Evolutionary conservation across 176 grass and related monocot genomes (phyloP), one percentile per base, ranked within the genome.

Genomic region (Carex kokanica): DNA sequence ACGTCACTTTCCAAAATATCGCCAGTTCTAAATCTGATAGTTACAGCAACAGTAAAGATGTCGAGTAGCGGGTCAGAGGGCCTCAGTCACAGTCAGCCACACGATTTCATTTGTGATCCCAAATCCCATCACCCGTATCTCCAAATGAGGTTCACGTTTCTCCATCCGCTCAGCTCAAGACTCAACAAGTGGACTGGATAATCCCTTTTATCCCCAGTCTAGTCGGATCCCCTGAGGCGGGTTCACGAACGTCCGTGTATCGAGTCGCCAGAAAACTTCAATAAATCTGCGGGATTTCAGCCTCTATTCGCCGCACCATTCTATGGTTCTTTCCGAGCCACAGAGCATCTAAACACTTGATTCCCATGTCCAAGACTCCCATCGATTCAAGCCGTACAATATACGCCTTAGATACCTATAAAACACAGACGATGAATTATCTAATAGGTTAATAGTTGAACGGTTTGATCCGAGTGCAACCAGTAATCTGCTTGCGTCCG

Each of bases 91-190:
- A 2, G 58, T 60, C 7, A 54, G 20, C 69, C 73, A 55, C 73
- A 77, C 14, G 24, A 14, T 77, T 8, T 31, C 45, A 6, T 77
- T 32, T 67, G 80, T 67, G 61, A 82, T 82, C 41, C 36, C 80
- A 67, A 82, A 82, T 66, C 80, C 60, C 80, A 67, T 82, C 80
- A 82, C 17, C 80, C 80, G 59, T 31, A 82, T 82, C 80, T 66
- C 21, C 21, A 45, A 29, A 52, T 82, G 80, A 45, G 80, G 80
- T 38, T 82, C 80, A 65, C 51, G 45, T 23, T 47, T 64, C 79
- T 82, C 62, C 56, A 80, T 60, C 10, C 45, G 4, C 36, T 38
- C 36, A 38, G 36, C 36, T 38, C 36, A 21, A 25, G 4, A 0
- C 71, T 55, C 21, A 77, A 82, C 36, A 67, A 11, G 59, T 65